Percentiles rank a stretch among this genome's conserved stretches.
These are phyloP conservation scores for Phytophthora constricta DNA, from an alignment of 352 stramenopile genomes.

Conservation along the genomic window DNA sequence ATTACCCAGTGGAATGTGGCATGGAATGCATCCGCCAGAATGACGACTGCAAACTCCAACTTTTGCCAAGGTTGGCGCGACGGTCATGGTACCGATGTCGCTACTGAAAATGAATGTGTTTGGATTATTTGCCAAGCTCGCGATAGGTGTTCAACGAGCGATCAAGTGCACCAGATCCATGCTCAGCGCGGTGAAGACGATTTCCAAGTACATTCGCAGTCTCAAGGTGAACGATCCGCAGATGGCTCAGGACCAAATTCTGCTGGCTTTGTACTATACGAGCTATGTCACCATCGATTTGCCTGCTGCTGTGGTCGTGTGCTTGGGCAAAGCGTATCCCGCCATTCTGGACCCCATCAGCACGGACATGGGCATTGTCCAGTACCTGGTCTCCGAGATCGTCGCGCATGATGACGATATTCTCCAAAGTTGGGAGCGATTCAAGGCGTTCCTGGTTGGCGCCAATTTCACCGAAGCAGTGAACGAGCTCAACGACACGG, in stretches of 20 bases:
- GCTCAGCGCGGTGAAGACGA: constrained; percentile 24
- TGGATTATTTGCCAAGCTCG: constrained; percentile 23
- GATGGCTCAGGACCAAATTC: constrained; percentile 20
- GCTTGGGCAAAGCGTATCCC: constrained; percentile 30
- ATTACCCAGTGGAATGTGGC: constrained; percentile 33
- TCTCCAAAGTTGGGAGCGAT: constrained; percentile 27
- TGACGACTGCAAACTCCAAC: constrained; percentile 25
- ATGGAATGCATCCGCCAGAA: constrained; percentile 36
- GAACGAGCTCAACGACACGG: constrained; percentile 41
- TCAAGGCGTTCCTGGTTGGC: constrained; percentile 32
- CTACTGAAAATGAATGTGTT: constrained; percentile 39
- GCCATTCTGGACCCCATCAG: constrained; percentile 32
- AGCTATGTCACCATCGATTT: constrained; percentile 46
- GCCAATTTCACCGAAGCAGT: constrained; percentile 40
- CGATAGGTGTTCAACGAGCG: constrained; percentile 21
- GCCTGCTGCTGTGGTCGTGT: constrained; percentile 40
- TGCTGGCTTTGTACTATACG: constrained; percentile 40
- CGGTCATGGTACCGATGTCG: constrained; percentile 38
- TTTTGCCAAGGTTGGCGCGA: constrained; percentile 41
- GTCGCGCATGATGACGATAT: constrained; percentile 31
- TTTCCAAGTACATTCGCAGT: constrained; percentile 38
- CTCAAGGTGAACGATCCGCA: constrained; percentile 34
- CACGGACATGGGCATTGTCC: constrained; percentile 29
- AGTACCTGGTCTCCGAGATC: constrained; percentile 32
- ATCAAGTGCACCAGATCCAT: constrained; percentile 21